These are phyloP conservation scores for Arthrocladium fulminans DNA, from an alignment of 2,329 filamentous ascomycete species.

Conservation along the genomic window DNA sequence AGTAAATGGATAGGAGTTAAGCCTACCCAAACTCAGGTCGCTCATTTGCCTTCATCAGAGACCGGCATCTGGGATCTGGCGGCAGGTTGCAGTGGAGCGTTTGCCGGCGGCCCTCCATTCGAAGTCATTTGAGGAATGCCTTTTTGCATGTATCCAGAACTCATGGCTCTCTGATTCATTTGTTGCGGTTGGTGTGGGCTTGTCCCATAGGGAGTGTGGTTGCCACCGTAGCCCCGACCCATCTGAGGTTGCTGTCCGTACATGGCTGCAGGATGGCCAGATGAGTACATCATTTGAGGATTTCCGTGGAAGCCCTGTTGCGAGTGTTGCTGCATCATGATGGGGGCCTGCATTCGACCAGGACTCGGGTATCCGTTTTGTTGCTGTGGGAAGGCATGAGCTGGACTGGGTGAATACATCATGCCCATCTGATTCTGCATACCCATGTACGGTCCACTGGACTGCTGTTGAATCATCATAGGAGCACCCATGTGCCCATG, in stretches of 20 bases:
- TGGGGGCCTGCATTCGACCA: conserved; percentile 63
- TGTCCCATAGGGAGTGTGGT: conserved; percentile 50
- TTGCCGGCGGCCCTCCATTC: conserved; percentile 18
- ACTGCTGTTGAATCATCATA: conserved; percentile 74
- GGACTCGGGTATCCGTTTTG: conserved; percentile 73
- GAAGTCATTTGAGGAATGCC: conserved; percentile 34
- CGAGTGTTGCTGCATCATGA: conserved; percentile 93
- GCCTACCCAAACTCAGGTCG: background rate
- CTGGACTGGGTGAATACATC: conserved; percentile 70
- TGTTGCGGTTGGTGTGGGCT: conserved; percentile 58
- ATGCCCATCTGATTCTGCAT: conserved; percentile 64
- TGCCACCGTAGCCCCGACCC: conserved; percentile 50
- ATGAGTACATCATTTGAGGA: conserved; percentile 44
- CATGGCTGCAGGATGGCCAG: conserved; percentile 60
- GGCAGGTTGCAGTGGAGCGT: conserved; percentile 19
- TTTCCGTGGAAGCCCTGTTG: conserved; percentile 77
- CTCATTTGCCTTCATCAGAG: conserved; percentile 20
- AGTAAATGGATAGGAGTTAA: background rate
- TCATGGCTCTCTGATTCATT: conserved; percentile 48
- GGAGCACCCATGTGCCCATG: conserved; percentile 61
- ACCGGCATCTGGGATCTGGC: conserved; percentile 16
- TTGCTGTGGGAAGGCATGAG: conserved; percentile 57
- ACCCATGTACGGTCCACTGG: conserved; percentile 60
- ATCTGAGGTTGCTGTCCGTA: conserved; percentile 58
- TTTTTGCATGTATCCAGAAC: conserved; percentile 47